Base-by-base conservation (phyloP, 106 monocot species). In the Dactylorhiza incarnata region DNA sequence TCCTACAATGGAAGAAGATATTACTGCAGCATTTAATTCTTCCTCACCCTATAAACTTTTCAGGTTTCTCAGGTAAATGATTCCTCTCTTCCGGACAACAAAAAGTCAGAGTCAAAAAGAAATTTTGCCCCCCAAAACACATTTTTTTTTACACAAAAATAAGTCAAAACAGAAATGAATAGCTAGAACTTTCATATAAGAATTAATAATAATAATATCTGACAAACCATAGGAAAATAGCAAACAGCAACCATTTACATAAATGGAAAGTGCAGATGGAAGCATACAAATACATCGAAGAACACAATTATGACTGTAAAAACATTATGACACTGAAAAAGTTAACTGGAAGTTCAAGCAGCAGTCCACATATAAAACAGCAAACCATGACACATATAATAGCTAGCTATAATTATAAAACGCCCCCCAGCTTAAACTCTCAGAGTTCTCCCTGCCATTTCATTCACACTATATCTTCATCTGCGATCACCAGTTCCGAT, bases 181-280 rank as follows among this genome's bases (percentile, higher is more conserved):
- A 10, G 45, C 22, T 25, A 49, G 9, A 2, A 6, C 46, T 5
- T 23, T 45, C 19, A 61, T 13, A 45, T 61, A 22, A 59, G 29
- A 15, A 23, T 22, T 4, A 45, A 47, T 47, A 13, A 15, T 17
- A 25, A n/a, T 52, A 76, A 71, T 46, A 9, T 37, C 12, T 26
- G 61, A 25, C 68, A 78, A 17, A 67, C 9, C 77, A 77, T 52
- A 73, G 67, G 66, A 53, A 79, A 59, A 17, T 62, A 75, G 71
- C 65, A 75, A 79, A 63, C 74, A 65, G 65, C 65, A 65, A 69
- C 56, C 78, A 83, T 83, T 79, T 79, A 83, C 68, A 82, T 20
- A 73, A 67, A 71, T 75, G 65, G 61, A 25, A 76, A 76, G 62
- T n/a, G 49, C 46, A 78, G 9, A 7, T 71, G 56, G 68, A 74